Base-by-base conservation (phyloP, 1,284 basidiomycete genomes). In the Leccinum solheimii region DNA sequence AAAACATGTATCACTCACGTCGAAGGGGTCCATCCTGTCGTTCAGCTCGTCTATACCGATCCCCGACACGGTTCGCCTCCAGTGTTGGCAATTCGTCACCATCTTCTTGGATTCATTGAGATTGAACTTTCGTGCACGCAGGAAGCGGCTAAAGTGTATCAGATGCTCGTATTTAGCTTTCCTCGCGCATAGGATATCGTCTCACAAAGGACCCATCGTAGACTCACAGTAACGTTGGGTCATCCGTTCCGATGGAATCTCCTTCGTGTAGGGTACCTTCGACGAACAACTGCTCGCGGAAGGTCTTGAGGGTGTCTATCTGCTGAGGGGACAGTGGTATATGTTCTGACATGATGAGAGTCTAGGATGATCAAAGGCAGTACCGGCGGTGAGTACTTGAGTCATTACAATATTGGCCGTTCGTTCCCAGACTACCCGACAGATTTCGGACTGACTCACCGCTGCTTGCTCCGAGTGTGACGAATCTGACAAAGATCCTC, bases 211-310 rank as follows among this genome's bases (percentile, higher is more conserved):
- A 32, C 19, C 30, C n/a, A 43, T 49, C 32, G 30, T 8, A 14
- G 38, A 67, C 83, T 67, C 59, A 87, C 88, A 85, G 70, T 11
- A 90, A 71, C 7, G 86, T 88, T 58, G 79, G 75, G 64, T 90
- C 86, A 67, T 88, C 85, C 3, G 85, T 85, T 6, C 86, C 86
- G 48, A 90, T 81, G n/a, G 80, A 80, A 67, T 88, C 85, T 0
- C 82, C 85, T 21, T 86, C 82, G 55, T 80, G 79, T 36, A 89
- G 62, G 55, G 86, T 79, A 32, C 75, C 82, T 59, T 87, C 84
- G 3, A 76, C 69, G 36, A 79, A 79, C 10, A 87, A 66, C 55
- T 83, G 75, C 62, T 79, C 68, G 23, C 85, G 80, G 67, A 88
- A 86, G 45, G 59, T 55, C 36, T 64, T 62, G 55, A 73, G 63